phyloP scores from a whole-genome alignment of 257 asterid genomes.

The Solanum stenotomum region DNA sequence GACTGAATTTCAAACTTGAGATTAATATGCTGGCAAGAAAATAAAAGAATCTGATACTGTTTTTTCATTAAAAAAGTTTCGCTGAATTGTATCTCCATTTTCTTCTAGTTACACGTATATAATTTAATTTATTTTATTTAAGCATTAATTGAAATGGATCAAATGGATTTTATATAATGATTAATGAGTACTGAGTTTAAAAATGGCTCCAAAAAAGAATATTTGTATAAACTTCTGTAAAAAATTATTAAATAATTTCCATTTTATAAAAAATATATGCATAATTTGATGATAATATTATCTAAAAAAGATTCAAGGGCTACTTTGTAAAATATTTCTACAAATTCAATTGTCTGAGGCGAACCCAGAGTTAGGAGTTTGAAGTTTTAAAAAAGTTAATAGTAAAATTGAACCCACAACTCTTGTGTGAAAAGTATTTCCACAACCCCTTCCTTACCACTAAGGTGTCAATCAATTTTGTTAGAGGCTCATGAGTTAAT shows the following conservation, averaged over 20 bases:
- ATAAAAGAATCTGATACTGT: background rate
- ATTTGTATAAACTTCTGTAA: background rate
- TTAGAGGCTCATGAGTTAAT: too few relatives aligned
- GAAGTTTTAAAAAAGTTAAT: too few relatives aligned
- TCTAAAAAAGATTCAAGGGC: background rate
- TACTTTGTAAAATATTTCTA: background rate
- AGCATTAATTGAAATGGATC: too few relatives aligned
- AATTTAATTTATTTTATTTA: too few relatives aligned
- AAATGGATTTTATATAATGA: background rate
- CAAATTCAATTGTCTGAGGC: too few relatives aligned
- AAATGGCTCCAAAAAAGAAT: background rate
- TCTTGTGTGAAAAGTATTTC: background rate
- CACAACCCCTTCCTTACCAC: too few relatives aligned
- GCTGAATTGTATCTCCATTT: background rate
- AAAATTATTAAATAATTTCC: too few relatives aligned
- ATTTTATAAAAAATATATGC: too few relatives aligned
- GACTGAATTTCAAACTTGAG: too few relatives aligned
- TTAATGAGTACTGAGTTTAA: background rate
- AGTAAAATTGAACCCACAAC: background rate
- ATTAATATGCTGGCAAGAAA: too few relatives aligned
- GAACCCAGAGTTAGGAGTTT: fast-evolving
- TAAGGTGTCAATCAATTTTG: too few relatives aligned
- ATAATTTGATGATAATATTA: background rate
- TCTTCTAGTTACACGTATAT: background rate
- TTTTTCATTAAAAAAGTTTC: background rate